Percentiles rank a stretch among this genome's conserved stretches.
Conservation (phyloP, 75 land plant genomes). For the Chamaecyparis obtusa region DNA sequence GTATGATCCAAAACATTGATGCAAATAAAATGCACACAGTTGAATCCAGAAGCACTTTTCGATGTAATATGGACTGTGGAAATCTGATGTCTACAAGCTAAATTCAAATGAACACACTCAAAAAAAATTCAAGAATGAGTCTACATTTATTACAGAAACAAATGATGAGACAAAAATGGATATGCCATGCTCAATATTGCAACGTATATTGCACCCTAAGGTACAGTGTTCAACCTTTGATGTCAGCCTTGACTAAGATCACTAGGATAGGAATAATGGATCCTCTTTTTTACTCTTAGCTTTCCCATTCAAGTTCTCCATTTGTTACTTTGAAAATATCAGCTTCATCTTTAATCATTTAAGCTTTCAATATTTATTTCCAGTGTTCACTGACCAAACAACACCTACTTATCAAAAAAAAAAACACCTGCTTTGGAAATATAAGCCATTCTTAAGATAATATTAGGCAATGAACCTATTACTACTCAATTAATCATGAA, state of each 20-base stretch:
- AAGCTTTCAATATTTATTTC: neutral
- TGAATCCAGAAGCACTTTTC: too few species aligned
- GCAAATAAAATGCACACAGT: too few species aligned
- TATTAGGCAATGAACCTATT: neutral
- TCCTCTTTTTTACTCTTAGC: neutral
- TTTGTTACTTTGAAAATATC: neutral
- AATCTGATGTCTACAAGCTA: too few species aligned
- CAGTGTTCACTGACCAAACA: neutral
- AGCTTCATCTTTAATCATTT: neutral
- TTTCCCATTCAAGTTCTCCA: neutral
- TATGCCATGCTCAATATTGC: neutral
- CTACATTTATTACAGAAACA: constrained; percentile 5
- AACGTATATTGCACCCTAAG: neutral
- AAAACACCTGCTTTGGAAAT: neutral
- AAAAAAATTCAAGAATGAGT: neutral
- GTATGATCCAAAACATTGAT: too few species aligned
- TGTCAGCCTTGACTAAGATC: neutral
- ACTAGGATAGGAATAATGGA: neutral
- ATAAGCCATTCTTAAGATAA: neutral
- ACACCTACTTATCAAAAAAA: too few species aligned
- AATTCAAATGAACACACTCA: neutral
- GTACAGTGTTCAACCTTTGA: neutral
- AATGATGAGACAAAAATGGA: neutral
- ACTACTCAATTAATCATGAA: neutral
- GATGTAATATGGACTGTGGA: too few species aligned